These are phyloP conservation scores for Nannochloropsis gaditana DNA, from an alignment of 108 stramenopile genomes.

Conservation along the genomic window DNA sequence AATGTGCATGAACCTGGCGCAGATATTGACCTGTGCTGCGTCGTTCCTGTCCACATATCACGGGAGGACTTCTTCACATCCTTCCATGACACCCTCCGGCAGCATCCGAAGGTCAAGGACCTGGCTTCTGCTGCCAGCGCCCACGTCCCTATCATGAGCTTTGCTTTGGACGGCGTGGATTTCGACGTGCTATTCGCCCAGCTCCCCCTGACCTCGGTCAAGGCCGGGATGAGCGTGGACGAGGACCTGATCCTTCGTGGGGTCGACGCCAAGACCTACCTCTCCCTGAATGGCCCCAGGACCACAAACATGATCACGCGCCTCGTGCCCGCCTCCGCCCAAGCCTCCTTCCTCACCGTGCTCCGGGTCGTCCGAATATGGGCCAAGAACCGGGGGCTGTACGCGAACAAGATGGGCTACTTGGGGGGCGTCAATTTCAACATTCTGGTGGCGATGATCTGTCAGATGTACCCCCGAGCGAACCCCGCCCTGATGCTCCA, in stretches of 20 bases:
- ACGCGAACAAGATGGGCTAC: slow-evolving; percentile 89
- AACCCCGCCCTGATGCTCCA: slow-evolving; percentile 53
- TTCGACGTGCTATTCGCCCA: slow-evolving; percentile 92
- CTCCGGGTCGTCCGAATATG: slow-evolving; percentile 63
- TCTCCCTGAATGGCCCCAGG: slow-evolving; percentile 84
- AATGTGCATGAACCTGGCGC: slow-evolving; percentile 92
- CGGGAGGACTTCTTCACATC: slow-evolving; percentile 82
- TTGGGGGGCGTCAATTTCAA: slow-evolving; percentile 92
- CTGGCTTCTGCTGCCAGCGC: slow-evolving; percentile 14
- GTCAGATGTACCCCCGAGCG: slow-evolving; percentile 63
- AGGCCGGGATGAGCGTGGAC: slow-evolving; percentile 74
- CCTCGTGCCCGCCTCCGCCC: slow-evolving; percentile 66
- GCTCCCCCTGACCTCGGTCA: slow-evolving; percentile 70
- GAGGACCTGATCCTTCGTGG: slow-evolving; percentile 81
- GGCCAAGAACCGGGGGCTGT: slow-evolving; percentile 78
- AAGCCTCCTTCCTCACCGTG: slow-evolving; percentile 67
- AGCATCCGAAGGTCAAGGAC: slow-evolving; percentile 64
- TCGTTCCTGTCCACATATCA: slow-evolving; percentile 76
- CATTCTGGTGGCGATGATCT: slow-evolving; percentile 80
- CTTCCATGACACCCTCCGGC: slow-evolving; percentile 71
- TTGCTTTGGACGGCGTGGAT: slow-evolving; percentile 92
- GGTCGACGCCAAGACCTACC: slow-evolving; percentile 73
- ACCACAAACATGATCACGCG: slow-evolving; percentile 83
- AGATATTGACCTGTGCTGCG: slow-evolving; percentile 80
- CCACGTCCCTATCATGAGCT: slow-evolving; percentile 82